Evolutionary conservation across 306 rosid genomes (phyloP).

Genomic region (Betula pendula): DNA sequence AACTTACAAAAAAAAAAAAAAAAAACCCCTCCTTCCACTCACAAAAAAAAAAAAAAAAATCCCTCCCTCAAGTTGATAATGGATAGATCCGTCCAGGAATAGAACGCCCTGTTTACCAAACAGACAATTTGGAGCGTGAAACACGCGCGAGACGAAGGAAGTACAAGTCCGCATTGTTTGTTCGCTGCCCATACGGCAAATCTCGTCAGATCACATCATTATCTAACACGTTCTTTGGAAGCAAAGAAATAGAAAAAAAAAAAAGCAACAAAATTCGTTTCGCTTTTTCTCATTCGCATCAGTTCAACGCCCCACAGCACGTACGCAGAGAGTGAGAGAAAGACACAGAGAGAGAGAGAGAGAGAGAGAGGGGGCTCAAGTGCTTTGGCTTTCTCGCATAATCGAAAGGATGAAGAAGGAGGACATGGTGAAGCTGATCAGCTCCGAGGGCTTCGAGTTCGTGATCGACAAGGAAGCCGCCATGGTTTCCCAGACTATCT

Average conservation of each 20-base stretch:
- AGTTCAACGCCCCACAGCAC: background rate
- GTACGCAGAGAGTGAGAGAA: background rate
- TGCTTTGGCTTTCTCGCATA: background rate
- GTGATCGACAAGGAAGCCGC: constrained; percentile 93
- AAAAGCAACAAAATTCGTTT: background rate
- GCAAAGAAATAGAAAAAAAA: background rate
- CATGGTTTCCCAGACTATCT: constrained; percentile 98
- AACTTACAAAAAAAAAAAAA: no score
- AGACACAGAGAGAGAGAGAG: no score
- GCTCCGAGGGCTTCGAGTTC: constrained; percentile 93
- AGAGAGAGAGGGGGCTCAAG: background rate
- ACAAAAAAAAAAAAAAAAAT: no score
- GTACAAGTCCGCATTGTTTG: background rate
- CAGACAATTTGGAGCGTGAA: background rate
- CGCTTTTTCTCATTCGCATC: no score
- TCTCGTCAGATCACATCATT: no score
- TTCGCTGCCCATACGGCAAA: background rate
- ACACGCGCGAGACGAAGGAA: background rate
- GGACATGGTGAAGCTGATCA: constrained; percentile 76
- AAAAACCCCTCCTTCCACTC: no score
- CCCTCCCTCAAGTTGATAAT: no score
- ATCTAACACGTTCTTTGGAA: background rate
- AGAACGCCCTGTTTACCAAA: no score
- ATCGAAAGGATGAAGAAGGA: constrained; percentile 66
- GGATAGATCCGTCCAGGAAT: no score